Evolutionary conservation across 371 early-diverging fungal genomes (phyloP).

Genomic region (Zopfochytrium polystomum): DNA sequence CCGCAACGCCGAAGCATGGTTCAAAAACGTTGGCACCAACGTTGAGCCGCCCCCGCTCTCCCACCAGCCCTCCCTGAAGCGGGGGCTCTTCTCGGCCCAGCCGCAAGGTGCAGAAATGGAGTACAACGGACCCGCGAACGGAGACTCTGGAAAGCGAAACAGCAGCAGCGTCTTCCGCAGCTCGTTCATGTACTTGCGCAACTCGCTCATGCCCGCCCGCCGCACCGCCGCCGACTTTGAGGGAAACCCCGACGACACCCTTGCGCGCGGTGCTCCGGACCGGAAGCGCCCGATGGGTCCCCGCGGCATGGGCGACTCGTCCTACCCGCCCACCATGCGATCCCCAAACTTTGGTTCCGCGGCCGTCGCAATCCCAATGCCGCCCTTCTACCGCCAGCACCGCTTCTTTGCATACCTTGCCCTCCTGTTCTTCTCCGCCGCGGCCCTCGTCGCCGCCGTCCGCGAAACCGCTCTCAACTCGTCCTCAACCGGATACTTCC

Average conservation of each 20-base stretch:
- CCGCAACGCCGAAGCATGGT: slow-evolving; percentile 29
- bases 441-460: neutral
- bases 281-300: neutral
- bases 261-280: neutral
- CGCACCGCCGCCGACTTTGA: neutral
- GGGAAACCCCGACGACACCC: neutral
- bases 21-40: slow-evolving; percentile 19
- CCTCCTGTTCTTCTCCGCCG: slow-evolving; percentile 1
- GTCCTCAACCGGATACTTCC: slow-evolving; percentile 5
- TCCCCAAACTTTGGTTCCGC: neutral
- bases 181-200: neutral
- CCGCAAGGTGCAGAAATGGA: no score
- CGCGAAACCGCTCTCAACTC: neutral
- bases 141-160: slow-evolving; percentile 1
- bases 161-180: neutral
- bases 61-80: no score
- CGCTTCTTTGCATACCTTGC: slow-evolving; percentile 9
- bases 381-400: slow-evolving; percentile 6
- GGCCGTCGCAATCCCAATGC: neutral
- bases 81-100: no score
- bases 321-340: neutral
- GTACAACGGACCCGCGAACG: no score
- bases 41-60: no score
- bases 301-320: neutral
- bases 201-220: no score